Evolutionary conservation across 495 filamentous ascomycete species (phyloP).

Genomic region (Penicillium verhagenii): DNA sequence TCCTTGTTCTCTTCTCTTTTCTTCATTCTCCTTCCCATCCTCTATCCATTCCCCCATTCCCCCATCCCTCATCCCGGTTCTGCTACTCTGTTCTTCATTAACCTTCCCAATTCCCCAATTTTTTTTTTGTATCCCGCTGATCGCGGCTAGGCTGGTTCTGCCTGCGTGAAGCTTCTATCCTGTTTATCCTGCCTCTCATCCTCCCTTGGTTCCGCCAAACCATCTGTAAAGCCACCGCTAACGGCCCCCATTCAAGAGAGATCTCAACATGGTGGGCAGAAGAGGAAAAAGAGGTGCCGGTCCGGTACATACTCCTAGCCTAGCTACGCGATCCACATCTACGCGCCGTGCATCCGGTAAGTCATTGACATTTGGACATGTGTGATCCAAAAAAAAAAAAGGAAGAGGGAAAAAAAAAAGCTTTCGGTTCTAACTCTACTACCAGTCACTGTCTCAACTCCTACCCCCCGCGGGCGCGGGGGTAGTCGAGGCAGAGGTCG

Average conservation of each 20-base stretch:
- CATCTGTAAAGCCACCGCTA: background rate
- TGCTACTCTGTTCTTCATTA: background rate
- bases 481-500: constrained; percentile 22
- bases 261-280: constrained; percentile 36
- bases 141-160: background rate
- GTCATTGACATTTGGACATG: background rate
- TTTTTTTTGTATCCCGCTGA: background rate
- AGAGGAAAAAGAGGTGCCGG: constrained; percentile 19
- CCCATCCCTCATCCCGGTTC: background rate
- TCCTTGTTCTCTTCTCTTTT: background rate
- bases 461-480: constrained; percentile 4
- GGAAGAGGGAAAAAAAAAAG: no score
- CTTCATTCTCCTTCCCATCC: background rate
- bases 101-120: background rate
- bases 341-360: constrained; percentile 20
- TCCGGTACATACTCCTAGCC: constrained; percentile 14
- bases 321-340: constrained; percentile 20
- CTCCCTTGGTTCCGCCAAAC: constrained; percentile 1
- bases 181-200: background rate
- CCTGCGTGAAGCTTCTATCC: background rate
- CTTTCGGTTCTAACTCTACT: background rate
- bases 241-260: constrained; percentile 10
- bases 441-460: constrained; percentile 1
- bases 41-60: background rate
- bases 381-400: no score